Evolutionary conservation across 78 protist species (phyloP).

Genomic region (Cavenderia fasciculata): DNA sequence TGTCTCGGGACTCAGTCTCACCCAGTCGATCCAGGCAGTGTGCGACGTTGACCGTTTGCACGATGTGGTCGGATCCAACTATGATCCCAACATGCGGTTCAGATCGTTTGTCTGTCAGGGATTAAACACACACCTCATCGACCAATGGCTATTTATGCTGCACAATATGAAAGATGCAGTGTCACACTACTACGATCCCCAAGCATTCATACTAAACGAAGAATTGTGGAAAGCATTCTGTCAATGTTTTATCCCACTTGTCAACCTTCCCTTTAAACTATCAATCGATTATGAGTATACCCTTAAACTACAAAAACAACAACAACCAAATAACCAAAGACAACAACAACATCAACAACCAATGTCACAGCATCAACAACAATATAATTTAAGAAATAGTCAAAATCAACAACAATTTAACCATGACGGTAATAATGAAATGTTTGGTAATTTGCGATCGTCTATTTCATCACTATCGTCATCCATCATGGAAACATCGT

Average conservation of each 20-base stretch:
- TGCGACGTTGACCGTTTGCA: too few species aligned
- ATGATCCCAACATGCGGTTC: conserved; percentile 48
- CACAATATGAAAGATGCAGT: neutral
- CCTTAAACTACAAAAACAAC: too few species aligned
- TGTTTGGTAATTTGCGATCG: too few species aligned
- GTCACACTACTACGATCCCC: conserved; percentile 11
- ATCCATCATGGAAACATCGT: too few species aligned
- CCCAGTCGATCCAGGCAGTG: conserved; percentile 9
- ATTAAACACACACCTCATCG: conserved; percentile 31
- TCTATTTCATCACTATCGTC: too few species aligned
- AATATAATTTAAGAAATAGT: too few species aligned
- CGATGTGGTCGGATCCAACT: conserved; percentile 1
- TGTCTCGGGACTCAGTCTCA: conserved; percentile 1
- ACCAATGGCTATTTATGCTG: conserved; percentile 46
- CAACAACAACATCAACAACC: too few species aligned
- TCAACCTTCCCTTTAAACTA: conserved; percentile 41
- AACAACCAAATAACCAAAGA: too few species aligned
- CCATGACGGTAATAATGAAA: too few species aligned
- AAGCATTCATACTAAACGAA: conserved; percentile 12
- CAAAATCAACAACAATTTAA: too few species aligned
- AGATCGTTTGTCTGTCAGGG: conserved; percentile 55
- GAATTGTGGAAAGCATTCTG: conserved; percentile 44
- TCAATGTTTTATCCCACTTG: conserved; percentile 42
- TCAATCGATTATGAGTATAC: conserved; percentile 52
- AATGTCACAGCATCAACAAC: too few species aligned